These are phyloP conservation scores for Blastocrithidia nonstop DNA, from an alignment of 208 protist genomes.

Conservation along the genomic window DNA sequence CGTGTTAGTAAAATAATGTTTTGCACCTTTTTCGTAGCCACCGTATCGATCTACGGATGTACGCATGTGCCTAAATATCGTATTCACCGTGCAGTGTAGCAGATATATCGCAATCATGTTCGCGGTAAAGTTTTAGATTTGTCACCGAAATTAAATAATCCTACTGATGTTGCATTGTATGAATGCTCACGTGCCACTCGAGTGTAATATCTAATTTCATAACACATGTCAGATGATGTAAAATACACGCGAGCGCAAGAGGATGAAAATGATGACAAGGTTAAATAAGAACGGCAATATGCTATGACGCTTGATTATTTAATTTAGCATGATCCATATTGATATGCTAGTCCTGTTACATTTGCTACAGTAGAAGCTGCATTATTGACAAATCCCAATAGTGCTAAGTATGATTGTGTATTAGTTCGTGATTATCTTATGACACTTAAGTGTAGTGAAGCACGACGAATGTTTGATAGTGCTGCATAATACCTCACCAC, in stretches of 20 bases:
- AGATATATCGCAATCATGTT: too few species aligned
- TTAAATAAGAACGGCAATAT: constrained; percentile 35
- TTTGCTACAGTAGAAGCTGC: constrained; percentile 38
- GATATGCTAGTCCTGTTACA: constrained; percentile 64
- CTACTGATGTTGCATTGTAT: constrained; percentile 44
- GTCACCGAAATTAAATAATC: constrained; percentile 64
- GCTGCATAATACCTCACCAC: constrained; percentile 26
- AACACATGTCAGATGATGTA: constrained; percentile 41
- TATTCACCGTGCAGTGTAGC: too few species aligned
- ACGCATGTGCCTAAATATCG: too few species aligned
- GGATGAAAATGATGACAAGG: constrained; percentile 24
- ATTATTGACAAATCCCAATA: constrained; percentile 18
- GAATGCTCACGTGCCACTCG: constrained; percentile 55
- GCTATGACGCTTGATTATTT: constrained; percentile 79
- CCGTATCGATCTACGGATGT: too few species aligned
- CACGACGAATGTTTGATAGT: constrained; percentile 35
- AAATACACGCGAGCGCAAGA: constrained; percentile 41
- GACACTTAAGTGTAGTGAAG: constrained; percentile 21
- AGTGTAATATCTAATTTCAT: constrained; percentile 62
- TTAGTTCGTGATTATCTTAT: constrained; percentile 67
- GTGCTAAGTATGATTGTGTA: constrained; percentile 58
- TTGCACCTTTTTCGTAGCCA: too few species aligned
- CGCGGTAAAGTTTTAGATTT: constrained; percentile 57
- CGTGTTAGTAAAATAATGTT: too few species aligned
- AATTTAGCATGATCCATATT: constrained; percentile 67